phyloP scores from a whole-genome alignment of 2,329 filamentous ascomycete species.

The Fusarium sp. region DNA sequence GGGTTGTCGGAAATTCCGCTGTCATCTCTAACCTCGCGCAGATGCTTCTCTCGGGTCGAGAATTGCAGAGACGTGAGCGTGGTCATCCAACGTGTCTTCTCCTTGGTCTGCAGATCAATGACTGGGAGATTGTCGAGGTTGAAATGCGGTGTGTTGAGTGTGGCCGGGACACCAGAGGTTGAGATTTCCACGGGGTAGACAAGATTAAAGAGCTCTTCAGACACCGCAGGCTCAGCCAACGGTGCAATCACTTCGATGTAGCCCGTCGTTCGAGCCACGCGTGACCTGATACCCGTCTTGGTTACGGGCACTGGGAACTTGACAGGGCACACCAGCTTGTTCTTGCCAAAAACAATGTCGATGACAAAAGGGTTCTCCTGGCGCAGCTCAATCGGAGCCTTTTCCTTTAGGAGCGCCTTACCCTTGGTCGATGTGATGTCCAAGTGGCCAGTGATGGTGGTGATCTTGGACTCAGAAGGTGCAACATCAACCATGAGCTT shows the following conservation, averaged over 20 bases:
- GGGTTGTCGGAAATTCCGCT: slow-evolving; percentile 45
- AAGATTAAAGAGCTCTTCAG: slow-evolving; percentile 47
- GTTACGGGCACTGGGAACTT: slow-evolving; percentile 56
- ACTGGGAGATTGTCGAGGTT: slow-evolving; percentile 60
- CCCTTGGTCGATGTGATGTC: slow-evolving; percentile 52
- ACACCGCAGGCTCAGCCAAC: slow-evolving; percentile 40
- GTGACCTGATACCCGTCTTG: slow-evolving; percentile 50
- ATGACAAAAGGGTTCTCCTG: slow-evolving; percentile 56
- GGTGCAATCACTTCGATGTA: slow-evolving; percentile 60
- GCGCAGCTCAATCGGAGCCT: slow-evolving; percentile 50
- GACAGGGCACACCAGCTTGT: slow-evolving; percentile 48
- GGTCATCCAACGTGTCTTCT: slow-evolving; percentile 53
- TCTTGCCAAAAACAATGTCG: slow-evolving; percentile 54
- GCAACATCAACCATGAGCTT: slow-evolving; percentile 49
- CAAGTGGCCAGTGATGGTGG: slow-evolving; percentile 54
- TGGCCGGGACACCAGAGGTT: slow-evolving; percentile 46
- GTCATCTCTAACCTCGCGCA: slow-evolving; percentile 47
- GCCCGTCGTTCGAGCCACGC: slow-evolving; percentile 57
- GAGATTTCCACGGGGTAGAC: slow-evolving; percentile 52
- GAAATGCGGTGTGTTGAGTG: slow-evolving; percentile 55
- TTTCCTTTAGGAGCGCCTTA: slow-evolving; percentile 53
- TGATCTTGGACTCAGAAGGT: slow-evolving; percentile 45
- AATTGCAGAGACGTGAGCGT: slow-evolving; percentile 55
- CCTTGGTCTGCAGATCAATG: slow-evolving; percentile 53
- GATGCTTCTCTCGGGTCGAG: slow-evolving; percentile 54